phyloP scores from a whole-genome alignment of 495 filamentous ascomycete genomes.

The Alectoria sarmentosa region DNA sequence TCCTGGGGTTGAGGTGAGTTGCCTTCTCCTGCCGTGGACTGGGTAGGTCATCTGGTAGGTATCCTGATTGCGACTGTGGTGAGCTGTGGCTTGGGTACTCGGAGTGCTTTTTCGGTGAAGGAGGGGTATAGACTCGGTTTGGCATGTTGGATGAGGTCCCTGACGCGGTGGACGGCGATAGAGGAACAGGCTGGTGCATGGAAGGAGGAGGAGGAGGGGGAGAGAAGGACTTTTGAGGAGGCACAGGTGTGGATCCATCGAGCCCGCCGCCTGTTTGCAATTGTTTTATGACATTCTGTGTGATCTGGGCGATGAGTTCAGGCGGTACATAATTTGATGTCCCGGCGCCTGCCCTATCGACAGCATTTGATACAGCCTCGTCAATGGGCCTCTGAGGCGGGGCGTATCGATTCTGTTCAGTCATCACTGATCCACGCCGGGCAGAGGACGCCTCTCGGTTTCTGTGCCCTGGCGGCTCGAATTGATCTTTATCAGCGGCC shows the following conservation, averaged over 20 bases:
- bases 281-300: constrained; percentile 48
- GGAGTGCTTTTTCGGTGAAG: constrained; percentile 31
- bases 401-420: constrained; percentile 25
- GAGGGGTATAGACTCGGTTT: constrained; percentile 39
- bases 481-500: constrained; percentile 12
- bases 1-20: constrained; percentile 12
- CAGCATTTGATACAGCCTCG: constrained; percentile 44
- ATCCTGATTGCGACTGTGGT: constrained; percentile 27
- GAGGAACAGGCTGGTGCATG: constrained; percentile 25
- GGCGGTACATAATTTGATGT: constrained; percentile 38
- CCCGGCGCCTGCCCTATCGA: constrained; percentile 31
- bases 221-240: constrained; percentile 28
- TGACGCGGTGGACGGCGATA: constrained; percentile 30
- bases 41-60: constrained; percentile 20
- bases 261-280: constrained; percentile 40
- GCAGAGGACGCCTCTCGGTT: constrained; percentile 17
- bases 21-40: constrained; percentile 13
- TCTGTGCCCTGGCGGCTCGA: constrained; percentile 6
- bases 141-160: constrained; percentile 30
- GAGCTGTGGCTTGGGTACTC: constrained; percentile 26
- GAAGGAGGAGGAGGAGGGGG: constrained; percentile 24
- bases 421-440: constrained; percentile 13
- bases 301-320: constrained; percentile 44
- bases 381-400: constrained; percentile 34
- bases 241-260: constrained; percentile 27